Evolutionary conservation across 1,284 basidiomycete genomes (phyloP).

Genomic region (Ustilago shanxiensis): DNA sequence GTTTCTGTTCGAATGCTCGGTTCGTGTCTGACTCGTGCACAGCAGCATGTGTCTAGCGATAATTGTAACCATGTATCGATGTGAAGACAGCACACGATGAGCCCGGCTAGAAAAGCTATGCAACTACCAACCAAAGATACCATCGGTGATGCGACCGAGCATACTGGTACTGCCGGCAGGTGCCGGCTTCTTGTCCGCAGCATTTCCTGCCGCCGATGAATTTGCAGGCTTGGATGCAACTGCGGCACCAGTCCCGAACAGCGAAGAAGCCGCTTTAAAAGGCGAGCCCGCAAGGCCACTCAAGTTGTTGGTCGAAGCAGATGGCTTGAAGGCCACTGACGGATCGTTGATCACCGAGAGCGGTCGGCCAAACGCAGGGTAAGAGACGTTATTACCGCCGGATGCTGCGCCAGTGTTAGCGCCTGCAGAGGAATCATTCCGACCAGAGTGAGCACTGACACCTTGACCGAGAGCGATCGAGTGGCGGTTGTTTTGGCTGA

Average conservation of each 20-base stretch:
- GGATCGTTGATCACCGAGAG: constrained; percentile 51
- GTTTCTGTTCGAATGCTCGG: too few relatives aligned
- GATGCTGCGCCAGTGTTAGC: constrained; percentile 5
- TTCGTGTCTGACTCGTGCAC: too few relatives aligned
- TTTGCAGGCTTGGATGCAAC: constrained; percentile 21
- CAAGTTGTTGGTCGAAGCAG: constrained; percentile 34
- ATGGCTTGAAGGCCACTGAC: constrained; percentile 36
- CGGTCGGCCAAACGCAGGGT: constrained; percentile 44
- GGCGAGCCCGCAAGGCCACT: constrained; percentile 34
- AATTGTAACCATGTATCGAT: neutral
- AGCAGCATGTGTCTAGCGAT: too few relatives aligned
- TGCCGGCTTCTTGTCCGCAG: constrained; percentile 18
- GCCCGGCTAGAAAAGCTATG: neutral
- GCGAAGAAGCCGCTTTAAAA: constrained; percentile 50
- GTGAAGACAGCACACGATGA: too few relatives aligned
- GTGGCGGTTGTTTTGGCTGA: constrained; percentile 24
- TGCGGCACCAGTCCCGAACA: constrained; percentile 39
- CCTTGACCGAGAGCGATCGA: constrained; percentile 31
- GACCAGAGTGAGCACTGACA: constrained; percentile 15
- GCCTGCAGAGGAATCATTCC: constrained; percentile 6
- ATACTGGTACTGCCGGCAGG: constrained; percentile 24
- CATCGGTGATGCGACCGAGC: constrained; percentile 58
- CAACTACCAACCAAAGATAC: constrained; percentile 61
- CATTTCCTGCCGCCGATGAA: neutral
- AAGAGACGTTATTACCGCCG: constrained; percentile 10